Conservation (phyloP, 208 protist genomes). For the Trypanosoma lewisi region DNA sequence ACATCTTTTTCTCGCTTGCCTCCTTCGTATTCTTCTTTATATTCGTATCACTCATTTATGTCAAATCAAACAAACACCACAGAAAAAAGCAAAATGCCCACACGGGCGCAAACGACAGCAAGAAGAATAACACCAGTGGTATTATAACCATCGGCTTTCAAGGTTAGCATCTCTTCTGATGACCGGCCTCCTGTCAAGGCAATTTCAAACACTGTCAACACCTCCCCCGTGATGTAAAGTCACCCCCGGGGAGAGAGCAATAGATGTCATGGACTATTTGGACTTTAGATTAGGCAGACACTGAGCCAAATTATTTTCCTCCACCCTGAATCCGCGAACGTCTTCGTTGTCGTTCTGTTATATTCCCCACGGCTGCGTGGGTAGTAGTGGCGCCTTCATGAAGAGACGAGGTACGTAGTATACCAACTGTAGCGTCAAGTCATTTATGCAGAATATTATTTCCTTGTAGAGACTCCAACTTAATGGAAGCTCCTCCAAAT, state of each 20-base stretch:
- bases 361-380: no score
- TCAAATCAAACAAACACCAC: slow-evolving; percentile 27
- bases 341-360: background rate
- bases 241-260: slow-evolving; percentile 19
- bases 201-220: slow-evolving; percentile 49
- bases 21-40: no score
- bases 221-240: slow-evolving; percentile 34
- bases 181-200: slow-evolving; percentile 32
- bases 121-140: slow-evolving; percentile 17
- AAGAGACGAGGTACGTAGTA: no score
- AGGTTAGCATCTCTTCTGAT: slow-evolving; percentile 23
- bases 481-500: background rate
- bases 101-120: slow-evolving; percentile 26
- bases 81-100: slow-evolving; percentile 25
- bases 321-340: background rate
- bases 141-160: background rate
- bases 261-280: slow-evolving; percentile 1
- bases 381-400: no score
- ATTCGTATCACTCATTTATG: background rate
- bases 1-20: no score
- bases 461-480: background rate
- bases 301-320: background rate
- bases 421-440: background rate
- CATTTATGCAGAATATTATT: background rate
- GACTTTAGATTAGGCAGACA: background rate